Evolutionary conservation across 208 protist genomes (phyloP).

Genomic region (Sergeia podlipaevii): DNA sequence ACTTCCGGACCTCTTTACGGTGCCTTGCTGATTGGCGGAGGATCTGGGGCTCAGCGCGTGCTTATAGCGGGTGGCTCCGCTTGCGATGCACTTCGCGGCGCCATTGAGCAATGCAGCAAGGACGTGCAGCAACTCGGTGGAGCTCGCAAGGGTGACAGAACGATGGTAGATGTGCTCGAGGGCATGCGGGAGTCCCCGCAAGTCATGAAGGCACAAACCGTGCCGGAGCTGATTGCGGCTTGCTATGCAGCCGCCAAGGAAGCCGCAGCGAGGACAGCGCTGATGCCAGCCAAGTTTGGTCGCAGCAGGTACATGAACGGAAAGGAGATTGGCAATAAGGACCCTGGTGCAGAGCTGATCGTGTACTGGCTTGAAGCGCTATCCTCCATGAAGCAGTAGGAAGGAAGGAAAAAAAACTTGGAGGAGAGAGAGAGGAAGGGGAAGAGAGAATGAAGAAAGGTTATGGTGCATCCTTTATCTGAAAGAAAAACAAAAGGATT

Average conservation of each 20-base stretch:
- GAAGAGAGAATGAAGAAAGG: not conserved
- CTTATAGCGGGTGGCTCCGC: slow-evolving; percentile 5
- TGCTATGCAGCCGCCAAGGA: slow-evolving; percentile 23
- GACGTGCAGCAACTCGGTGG: slow-evolving; percentile 46
- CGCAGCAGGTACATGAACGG: slow-evolving; percentile 48
- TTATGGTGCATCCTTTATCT: not conserved
- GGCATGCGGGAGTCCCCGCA: slow-evolving; percentile 17
- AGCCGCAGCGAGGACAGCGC: slow-evolving; percentile 25
- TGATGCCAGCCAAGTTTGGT: slow-evolving; percentile 47
- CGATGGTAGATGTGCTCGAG: slow-evolving; percentile 70
- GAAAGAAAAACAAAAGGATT: too few relatives aligned
- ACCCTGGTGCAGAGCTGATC: slow-evolving; percentile 56
- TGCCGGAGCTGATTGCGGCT: slow-evolving; percentile 30
- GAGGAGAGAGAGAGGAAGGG: not conserved
- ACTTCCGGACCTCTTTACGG: slow-evolving; percentile 67
- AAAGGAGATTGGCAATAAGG: slow-evolving; percentile 51
- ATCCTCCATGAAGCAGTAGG: slow-evolving; percentile 1
- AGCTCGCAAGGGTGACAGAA: slow-evolving; percentile 46
- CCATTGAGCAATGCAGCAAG: slow-evolving; percentile 24
- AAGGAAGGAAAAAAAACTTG: not conserved
- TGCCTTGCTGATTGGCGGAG: slow-evolving; percentile 45
- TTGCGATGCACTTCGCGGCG: slow-evolving; percentile 29
- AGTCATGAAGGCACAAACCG: slow-evolving; percentile 24
- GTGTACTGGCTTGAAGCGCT: slow-evolving; percentile 31
- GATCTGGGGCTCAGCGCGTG: slow-evolving; percentile 14